Conservation (phyloP, 1,284 basidiomycete genomes). For the Malassezia globosa region DNA sequence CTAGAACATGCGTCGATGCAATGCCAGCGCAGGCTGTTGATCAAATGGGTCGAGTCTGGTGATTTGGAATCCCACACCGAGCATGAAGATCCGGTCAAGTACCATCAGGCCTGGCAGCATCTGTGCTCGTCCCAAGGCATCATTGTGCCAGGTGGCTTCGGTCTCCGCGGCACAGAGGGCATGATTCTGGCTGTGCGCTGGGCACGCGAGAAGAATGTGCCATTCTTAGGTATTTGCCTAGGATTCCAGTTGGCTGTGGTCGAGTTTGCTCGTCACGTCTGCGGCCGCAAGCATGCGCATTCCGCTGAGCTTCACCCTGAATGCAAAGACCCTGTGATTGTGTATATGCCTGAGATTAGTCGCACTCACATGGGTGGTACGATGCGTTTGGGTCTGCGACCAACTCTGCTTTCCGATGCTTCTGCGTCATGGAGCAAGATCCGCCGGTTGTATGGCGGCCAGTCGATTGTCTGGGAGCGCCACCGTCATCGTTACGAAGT, state of each 20-base stretch:
- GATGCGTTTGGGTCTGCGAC: conserved; percentile 88
- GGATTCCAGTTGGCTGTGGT: conserved; percentile 96
- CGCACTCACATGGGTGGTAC: conserved; percentile 97
- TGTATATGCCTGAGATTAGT: conserved; percentile 99
- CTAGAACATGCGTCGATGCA: conserved; percentile 93
- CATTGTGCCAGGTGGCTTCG: conserved; percentile 74
- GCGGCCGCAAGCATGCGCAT: conserved; percentile 64
- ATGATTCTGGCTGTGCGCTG: conserved; percentile 96
- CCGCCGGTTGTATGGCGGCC: conserved; percentile 73
- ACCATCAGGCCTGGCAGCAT: conserved; percentile 89
- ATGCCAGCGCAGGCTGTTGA: conserved; percentile 59
- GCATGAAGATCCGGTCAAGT: conserved; percentile 67
- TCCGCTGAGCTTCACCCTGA: conserved; percentile 67
- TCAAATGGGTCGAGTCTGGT: conserved; percentile 82
- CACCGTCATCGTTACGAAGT: conserved; percentile 97
- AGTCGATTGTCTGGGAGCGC: conserved; percentile 80
- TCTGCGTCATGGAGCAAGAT: conserved; percentile 52
- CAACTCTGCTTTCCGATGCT: conserved; percentile 70
- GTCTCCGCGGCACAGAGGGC: conserved; percentile 82
- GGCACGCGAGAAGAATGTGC: conserved; percentile 85
- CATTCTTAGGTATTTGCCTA: conserved; percentile 91
- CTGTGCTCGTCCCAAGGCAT: conserved; percentile 64
- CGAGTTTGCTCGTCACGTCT: conserved; percentile 82
- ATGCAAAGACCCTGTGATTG: conserved; percentile 62
- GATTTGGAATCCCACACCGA: conserved; percentile 75